phyloP scores from a whole-genome alignment of 352 stramenopile species.

The Globisporangium perplexum region DNA sequence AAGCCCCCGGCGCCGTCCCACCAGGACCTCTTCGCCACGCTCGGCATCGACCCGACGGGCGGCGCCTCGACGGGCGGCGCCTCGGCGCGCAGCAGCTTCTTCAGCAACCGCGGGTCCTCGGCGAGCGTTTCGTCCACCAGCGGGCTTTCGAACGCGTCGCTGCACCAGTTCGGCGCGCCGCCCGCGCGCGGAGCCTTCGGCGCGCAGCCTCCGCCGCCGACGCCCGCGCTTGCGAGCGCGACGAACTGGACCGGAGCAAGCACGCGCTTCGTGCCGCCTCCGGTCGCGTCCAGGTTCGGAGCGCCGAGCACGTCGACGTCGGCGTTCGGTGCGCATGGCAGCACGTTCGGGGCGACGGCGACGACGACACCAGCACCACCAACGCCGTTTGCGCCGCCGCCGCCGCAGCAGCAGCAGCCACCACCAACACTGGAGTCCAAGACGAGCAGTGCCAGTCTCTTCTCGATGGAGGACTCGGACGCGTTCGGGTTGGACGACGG shows the following conservation, averaged over 20 bases:
- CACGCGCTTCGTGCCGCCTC: conserved; percentile 7
- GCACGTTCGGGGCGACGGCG: background rate
- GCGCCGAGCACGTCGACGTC: background rate
- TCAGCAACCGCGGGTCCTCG: conserved; percentile 17
- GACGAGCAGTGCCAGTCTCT: conserved; percentile 34
- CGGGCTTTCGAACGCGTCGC: conserved; percentile 10
- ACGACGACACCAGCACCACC: no score
- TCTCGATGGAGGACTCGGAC: conserved; percentile 72
- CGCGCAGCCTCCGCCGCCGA: conserved; percentile 1
- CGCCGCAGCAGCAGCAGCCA: conserved; percentile 13
- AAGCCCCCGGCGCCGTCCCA: conserved; percentile 31
- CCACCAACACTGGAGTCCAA: background rate
- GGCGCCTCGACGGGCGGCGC: conserved; percentile 29
- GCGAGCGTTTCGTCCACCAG: conserved; percentile 14
- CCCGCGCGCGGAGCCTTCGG: conserved; percentile 2
- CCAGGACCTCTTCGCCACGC: conserved; percentile 51
- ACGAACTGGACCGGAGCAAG: conserved; percentile 15
- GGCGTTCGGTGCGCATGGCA: conserved; percentile 3
- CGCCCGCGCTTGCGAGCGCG: conserved; percentile 3
- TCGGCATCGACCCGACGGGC: conserved; percentile 32
- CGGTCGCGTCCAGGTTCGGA: background rate
- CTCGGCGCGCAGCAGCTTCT: conserved; percentile 19
- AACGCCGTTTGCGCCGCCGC: conserved; percentile 1
- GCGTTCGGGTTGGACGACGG: conserved; percentile 58
- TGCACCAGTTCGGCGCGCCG: conserved; percentile 10